Conservation (phyloP, 495 filamentous ascomycete species). For the Monascus purpureus region DNA sequence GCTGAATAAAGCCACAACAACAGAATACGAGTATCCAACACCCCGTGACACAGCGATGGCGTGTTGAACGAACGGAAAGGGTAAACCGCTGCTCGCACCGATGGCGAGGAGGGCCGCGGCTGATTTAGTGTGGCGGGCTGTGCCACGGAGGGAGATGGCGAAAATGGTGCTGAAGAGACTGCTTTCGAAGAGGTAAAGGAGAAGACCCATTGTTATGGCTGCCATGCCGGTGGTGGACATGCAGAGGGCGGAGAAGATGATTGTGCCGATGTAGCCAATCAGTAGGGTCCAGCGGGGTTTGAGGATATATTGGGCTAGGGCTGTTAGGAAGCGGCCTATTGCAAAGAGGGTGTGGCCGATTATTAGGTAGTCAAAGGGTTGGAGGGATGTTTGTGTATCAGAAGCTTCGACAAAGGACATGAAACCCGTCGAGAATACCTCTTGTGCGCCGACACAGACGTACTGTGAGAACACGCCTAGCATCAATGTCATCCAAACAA, state of each 20-base stretch:
- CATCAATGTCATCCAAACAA: constrained; percentile 43
- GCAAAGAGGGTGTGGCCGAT: constrained; percentile 49
- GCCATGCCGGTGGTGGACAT: constrained; percentile 37
- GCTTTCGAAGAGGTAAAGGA: constrained; percentile 49
- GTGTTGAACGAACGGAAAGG: constrained; percentile 42
- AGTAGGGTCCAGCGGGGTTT: constrained; percentile 52
- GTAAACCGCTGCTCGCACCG: constrained; percentile 42
- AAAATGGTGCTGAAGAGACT: constrained; percentile 50
- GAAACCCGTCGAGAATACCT: constrained; percentile 37
- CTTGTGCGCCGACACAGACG: constrained; percentile 54
- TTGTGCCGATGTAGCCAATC: constrained; percentile 38
- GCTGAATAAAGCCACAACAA: constrained; percentile 44
- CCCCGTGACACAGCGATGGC: constrained; percentile 24
- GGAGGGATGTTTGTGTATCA: constrained; percentile 8
- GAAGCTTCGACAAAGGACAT: constrained; percentile 20
- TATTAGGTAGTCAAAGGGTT: constrained; percentile 30
- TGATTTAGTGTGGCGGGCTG: constrained; percentile 46
- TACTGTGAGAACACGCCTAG: constrained; percentile 46
- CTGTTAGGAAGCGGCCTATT: constrained; percentile 46
- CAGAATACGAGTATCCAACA: constrained; percentile 36
- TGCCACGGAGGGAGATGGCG: constrained; percentile 44
- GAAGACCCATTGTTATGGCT: constrained; percentile 35
- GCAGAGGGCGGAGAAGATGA: constrained; percentile 38
- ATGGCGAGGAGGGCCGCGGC: constrained; percentile 38
- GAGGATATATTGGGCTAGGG: constrained; percentile 38